These are phyloP conservation scores for Suhomyces sp. DNA, from an alignment of 805 yeast species.

Conservation along the genomic window DNA sequence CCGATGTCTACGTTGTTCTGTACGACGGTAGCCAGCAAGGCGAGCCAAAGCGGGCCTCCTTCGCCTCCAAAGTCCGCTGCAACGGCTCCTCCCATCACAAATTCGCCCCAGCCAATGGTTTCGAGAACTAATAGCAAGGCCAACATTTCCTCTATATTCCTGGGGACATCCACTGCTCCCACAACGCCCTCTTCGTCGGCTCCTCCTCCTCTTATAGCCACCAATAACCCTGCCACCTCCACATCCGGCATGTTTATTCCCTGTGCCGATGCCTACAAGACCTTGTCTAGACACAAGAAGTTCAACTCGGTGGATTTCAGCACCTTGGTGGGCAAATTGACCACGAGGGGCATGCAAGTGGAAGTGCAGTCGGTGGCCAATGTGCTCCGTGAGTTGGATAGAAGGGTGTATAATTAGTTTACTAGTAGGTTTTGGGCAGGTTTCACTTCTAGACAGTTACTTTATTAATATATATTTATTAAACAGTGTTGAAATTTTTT, in stretches of 20 bases:
- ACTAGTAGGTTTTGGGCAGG: neutral
- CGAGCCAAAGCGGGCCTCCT: constrained; percentile 16
- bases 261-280: constrained; percentile 85
- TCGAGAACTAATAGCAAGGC: constrained; percentile 12
- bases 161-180: constrained; percentile 11
- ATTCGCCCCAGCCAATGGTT: constrained; percentile 7
- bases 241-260: constrained; percentile 63
- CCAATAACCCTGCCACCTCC: constrained; percentile 12
- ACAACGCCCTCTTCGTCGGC: constrained; percentile 17
- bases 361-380: constrained; percentile 90
- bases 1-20: constrained; percentile 89
- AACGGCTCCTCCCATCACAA: neutral
- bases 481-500: neutral
- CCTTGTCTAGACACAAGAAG: constrained; percentile 76
- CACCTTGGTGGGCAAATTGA: constrained; percentile 67
- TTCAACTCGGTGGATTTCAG: constrained; percentile 73
- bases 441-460: neutral
- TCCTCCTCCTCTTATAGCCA: constrained; percentile 12
- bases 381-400: constrained; percentile 76
- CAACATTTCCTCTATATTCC: constrained; percentile 16
- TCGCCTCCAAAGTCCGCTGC: neutral
- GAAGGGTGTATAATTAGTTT: constrained; percentile 49
- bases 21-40: constrained; percentile 70
- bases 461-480: neutral
- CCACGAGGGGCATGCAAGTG: constrained; percentile 83